Conservation (phyloP, 805 yeast genomes). For the Ogataea saltuana region DNA sequence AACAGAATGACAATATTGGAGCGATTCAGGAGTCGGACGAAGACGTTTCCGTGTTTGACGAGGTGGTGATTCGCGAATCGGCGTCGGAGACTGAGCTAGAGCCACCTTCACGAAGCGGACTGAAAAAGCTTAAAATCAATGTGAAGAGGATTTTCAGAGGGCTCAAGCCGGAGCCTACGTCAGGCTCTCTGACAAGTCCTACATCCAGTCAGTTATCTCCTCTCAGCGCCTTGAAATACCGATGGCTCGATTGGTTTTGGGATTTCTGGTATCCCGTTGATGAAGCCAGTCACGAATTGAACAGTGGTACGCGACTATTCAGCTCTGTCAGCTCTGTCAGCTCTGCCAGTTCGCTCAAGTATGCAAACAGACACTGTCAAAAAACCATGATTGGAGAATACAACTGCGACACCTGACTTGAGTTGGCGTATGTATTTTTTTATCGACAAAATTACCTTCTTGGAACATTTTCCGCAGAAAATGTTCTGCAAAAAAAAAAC, state of each 20-base stretch:
- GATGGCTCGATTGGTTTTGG: slow-evolving; percentile 28
- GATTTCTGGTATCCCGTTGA: slow-evolving; percentile 28
- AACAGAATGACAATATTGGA: slow-evolving; percentile 6
- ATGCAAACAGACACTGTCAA: too few species aligned
- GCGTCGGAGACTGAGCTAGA: slow-evolving; percentile 6
- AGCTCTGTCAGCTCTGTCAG: too few species aligned
- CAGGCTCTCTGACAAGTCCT: slow-evolving; percentile 3
- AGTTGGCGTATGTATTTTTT: not conserved
- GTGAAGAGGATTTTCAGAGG: slow-evolving; percentile 11
- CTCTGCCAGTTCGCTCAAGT: too few species aligned
- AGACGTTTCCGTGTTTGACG: slow-evolving; percentile 4
- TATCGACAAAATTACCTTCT: slow-evolving; percentile 5
- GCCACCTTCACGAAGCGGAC: slow-evolving; percentile 1
- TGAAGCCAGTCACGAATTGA: slow-evolving; percentile 2
- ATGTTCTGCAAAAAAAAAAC: not conserved
- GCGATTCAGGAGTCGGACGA: not conserved
- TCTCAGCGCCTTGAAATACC: slow-evolving; percentile 14
- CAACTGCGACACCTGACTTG: too few species aligned
- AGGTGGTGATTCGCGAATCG: slow-evolving; percentile 3
- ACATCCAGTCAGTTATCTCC: slow-evolving; percentile 17
- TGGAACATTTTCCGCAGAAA: too few species aligned
- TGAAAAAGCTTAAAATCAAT: slow-evolving; percentile 7
- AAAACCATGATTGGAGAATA: too few species aligned
- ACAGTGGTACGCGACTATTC: not conserved
- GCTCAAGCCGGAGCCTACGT: slow-evolving; percentile 3